A percentile compares a stretch with the other conserved stretches of the same genome.
These are phyloP conservation scores for Hypoxylon sp. DNA, from an alignment of 2,329 filamentous ascomycete species.

Conservation along the genomic window DNA sequence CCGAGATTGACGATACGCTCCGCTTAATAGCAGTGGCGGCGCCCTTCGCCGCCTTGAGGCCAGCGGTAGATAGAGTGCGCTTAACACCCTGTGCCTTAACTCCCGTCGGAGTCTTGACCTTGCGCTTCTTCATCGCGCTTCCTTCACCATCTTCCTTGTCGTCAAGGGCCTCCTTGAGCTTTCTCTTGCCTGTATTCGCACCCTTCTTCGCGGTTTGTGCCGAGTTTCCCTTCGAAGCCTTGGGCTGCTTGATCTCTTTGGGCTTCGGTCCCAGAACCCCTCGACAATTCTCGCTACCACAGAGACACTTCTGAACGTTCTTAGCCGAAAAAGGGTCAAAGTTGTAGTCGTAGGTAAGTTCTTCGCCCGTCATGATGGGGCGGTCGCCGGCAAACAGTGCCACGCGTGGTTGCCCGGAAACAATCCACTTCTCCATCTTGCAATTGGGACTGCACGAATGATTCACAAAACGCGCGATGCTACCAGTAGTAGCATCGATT, in stretches of 20 bases:
- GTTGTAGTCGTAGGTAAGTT: slow-evolving; percentile 93
- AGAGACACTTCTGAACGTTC: slow-evolving; percentile 76
- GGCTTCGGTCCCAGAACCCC: slow-evolving; percentile 73
- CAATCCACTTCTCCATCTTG: slow-evolving; percentile 98
- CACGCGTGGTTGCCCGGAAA: slow-evolving; percentile 93
- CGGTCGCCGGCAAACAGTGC: slow-evolving; percentile 92
- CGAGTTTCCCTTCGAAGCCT: slow-evolving; percentile 60
- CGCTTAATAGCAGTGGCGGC: slow-evolving; percentile 57
- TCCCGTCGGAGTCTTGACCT: slow-evolving; percentile 58
- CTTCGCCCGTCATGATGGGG: slow-evolving; percentile 93
- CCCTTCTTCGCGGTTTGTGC: slow-evolving; percentile 53
- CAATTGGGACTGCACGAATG: slow-evolving; percentile 98
- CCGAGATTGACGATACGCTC: slow-evolving; percentile 56
- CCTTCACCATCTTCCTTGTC: slow-evolving; percentile 53
- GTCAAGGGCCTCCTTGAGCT: slow-evolving; percentile 66
- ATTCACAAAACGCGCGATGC: slow-evolving; percentile 97
- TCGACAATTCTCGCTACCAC: slow-evolving; percentile 73
- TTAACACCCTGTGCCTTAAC: slow-evolving; percentile 49
- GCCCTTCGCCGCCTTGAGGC: slow-evolving; percentile 54
- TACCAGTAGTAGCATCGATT: slow-evolving; percentile 95
- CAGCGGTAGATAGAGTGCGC: slow-evolving; percentile 51
- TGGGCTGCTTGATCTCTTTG: slow-evolving; percentile 65
- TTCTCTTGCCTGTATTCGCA: slow-evolving; percentile 67
- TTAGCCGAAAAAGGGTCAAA: slow-evolving; percentile 78
- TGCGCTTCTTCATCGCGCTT: slow-evolving; percentile 60